Evolutionary conservation across 2,329 filamentous ascomycete species (phyloP), one percentile per base, ranked within the genome.

Genomic region (Boeremia lycopersici): DNA sequence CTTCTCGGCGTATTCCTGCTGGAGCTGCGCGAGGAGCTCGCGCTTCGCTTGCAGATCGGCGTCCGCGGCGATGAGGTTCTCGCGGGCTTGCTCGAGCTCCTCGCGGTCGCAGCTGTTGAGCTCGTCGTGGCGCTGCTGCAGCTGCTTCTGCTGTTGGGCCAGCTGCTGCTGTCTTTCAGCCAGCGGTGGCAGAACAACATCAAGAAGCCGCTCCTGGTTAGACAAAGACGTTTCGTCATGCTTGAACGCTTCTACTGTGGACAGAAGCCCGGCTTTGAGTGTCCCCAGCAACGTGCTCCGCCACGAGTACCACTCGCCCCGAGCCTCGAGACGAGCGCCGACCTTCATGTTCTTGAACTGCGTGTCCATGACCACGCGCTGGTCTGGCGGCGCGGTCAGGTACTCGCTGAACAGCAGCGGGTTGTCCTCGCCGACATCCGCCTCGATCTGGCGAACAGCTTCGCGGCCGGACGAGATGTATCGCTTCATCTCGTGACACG

Each of bases 301-400:
- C 95, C 95, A 99, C 69, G 93, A 89, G 73, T 99, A 99, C 95
- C 95, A 99, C 80, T 95, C 93, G 53, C 91, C 91, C 72, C 97
- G 97, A 78, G 93, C 97, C 46, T 93, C 81, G 12, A 97, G 82
- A 25, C 95, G 86, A 13, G 93, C 91, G 73, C 96, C 90, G 0
- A 91, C 93, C 79, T 97, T 98, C 75, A 96, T 89, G 69, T 98
- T 97, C 75, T 96, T 95, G 81, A 99, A 95, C 71, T 98, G 93
- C 62, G 90, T 95, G 77, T 99, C 93, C 88, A 99, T 96, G 47
- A 96, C 82, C 3, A 86, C 77, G 68, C 90, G 92, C 71, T 96
- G 87, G 59, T 96, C 91, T 0, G 91, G 86, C 0, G 90, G 85
- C 25, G 93, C 93, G 9, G 88, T 87, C 60, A 96, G 86, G 72